Evolutionary conservation across 768 basidiomycete genomes (phyloP).

Genomic region (Sporobolomyces phaffii): DNA sequence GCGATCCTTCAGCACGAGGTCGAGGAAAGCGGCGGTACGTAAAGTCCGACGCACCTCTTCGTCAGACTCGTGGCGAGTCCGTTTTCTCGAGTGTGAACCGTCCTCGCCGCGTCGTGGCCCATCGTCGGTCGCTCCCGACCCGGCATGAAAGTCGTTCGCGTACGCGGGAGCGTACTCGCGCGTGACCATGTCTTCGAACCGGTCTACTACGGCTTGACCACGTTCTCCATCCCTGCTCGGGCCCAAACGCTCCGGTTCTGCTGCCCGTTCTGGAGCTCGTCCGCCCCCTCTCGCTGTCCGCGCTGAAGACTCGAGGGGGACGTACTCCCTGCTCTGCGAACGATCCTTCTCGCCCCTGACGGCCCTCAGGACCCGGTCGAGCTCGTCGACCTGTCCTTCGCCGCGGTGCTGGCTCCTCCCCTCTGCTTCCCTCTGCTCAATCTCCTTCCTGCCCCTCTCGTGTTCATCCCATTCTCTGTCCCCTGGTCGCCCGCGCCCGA

Average conservation of each 20-base stretch:
- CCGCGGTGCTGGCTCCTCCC: background rate
- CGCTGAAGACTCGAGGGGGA: background rate
- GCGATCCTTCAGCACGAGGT: background rate
- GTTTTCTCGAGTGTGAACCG: background rate
- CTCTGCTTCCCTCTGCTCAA: slow-evolving; percentile 13
- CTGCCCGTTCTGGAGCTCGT: background rate
- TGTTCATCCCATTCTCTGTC: slow-evolving; percentile 1
- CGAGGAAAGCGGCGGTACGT: too few species aligned
- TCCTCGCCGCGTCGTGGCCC: background rate
- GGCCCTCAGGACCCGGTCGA: slow-evolving; percentile 12
- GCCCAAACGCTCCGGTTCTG: background rate
- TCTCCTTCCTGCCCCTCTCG: slow-evolving; percentile 22
- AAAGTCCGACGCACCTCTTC: background rate
- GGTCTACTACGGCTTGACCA: background rate
- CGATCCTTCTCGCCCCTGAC: slow-evolving; percentile 11
- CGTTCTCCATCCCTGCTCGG: background rate
- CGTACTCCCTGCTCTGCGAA: too few species aligned
- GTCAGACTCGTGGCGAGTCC: slow-evolving; percentile 1
- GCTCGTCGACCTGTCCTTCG: slow-evolving; percentile 11
- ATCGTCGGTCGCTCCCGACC: background rate
- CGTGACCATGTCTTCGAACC: slow-evolving; percentile 1
- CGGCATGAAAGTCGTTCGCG: background rate
- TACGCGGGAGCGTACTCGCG: background rate
- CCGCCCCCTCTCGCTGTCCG: background rate
- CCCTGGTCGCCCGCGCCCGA: background rate